Evolutionary conservation across 225 moss, liverwort and hornwort species (phyloP), one percentile per base, ranked within the genome.

Genomic region (Sphagnum contortum): DNA sequence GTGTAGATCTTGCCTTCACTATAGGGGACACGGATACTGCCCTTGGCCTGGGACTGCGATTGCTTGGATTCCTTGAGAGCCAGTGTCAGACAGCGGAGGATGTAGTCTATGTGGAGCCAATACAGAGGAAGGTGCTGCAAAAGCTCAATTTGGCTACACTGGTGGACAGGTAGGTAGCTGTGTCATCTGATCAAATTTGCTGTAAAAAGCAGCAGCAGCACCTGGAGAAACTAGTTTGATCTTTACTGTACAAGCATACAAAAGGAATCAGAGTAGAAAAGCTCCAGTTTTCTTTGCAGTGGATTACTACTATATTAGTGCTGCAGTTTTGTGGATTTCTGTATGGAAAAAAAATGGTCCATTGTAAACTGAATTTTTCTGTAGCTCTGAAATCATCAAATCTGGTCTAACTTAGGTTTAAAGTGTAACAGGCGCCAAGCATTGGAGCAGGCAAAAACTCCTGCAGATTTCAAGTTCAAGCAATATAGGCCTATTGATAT

Each of bases 11-110:
- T 45, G 88, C 89, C 3, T 76, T 74, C 65, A 66, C 48, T 45
- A 81, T 80, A 75, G 87, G 77, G 6, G 93, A 93, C 61, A 55
- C 74, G 4, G 92, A 92, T 75, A 88, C 89, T 49, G 80, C 91
- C 4, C 73, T 93, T 10, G 91, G 98, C 65, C 77, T 98, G 65
- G 87, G 85, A 59, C 78, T 98, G 75, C 91, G 98, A 59, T 76
- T 98, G 65, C 89, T 93, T 45, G 87, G 91, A 65, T 93, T 93
- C 51, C 77, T 98, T 59, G 87, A 81, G 12, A 86, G 87, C 65
- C 89, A 93, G 72, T 80, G 82, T 58, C 72, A 84, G 77, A 83
- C 86, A 71, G 79, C 80, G 10, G 93, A 89, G 72, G 93, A 98
- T 57, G 81, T 86, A 67, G 70, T 58, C 5, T 89, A 81, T 68